phyloP scores from a whole-genome alignment of 2,329 filamentous ascomycete species.

The Alternaria viburni region DNA sequence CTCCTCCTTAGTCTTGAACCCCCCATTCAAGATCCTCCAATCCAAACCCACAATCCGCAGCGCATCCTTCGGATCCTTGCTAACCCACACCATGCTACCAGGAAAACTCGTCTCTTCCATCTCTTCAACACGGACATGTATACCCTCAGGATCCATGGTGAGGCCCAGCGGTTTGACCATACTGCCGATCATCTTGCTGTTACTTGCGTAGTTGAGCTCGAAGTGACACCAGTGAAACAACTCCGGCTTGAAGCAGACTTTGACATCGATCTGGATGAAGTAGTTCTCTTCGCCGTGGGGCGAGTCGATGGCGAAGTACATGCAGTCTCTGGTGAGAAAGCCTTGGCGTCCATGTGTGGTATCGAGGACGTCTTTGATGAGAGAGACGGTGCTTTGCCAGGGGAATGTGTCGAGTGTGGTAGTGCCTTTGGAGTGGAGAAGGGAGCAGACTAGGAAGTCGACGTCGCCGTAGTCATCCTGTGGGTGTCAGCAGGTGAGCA shows the following conservation, averaged over 20 bases:
- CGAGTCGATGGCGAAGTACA: conserved; percentile 32
- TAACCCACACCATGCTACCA: conserved; percentile 32
- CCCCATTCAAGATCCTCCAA: conserved; percentile 21
- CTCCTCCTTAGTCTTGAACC: conserved; percentile 25
- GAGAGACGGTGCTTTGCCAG: conserved; percentile 15
- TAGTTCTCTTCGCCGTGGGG: conserved; percentile 9
- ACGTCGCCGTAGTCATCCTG: conserved; percentile 28
- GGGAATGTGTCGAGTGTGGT: conserved; percentile 11
- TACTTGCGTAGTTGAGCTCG: conserved; percentile 30
- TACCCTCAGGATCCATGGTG: conserved; percentile 29
- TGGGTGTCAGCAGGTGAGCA: background rate
- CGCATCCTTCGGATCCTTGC: conserved; percentile 25
- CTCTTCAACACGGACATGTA: conserved; percentile 33
- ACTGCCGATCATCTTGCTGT: conserved; percentile 30
- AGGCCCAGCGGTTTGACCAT: conserved; percentile 36
- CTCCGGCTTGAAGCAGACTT: conserved; percentile 24
- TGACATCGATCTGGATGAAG: conserved; percentile 36
- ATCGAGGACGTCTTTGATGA: conserved; percentile 21
- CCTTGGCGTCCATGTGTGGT: conserved; percentile 26
- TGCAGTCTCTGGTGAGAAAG: conserved; percentile 18
- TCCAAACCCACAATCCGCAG: conserved; percentile 27
- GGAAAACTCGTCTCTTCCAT: conserved; percentile 27
- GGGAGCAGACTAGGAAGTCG: conserved; percentile 31
- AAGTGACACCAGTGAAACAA: conserved; percentile 33
- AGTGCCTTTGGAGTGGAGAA: conserved; percentile 3